A percentile compares a stretch with the other conserved stretches of the same genome.
phyloP scores from a whole-genome alignment of 1,284 basidiomycete species.

The Apiotrichum porosum region DNA sequence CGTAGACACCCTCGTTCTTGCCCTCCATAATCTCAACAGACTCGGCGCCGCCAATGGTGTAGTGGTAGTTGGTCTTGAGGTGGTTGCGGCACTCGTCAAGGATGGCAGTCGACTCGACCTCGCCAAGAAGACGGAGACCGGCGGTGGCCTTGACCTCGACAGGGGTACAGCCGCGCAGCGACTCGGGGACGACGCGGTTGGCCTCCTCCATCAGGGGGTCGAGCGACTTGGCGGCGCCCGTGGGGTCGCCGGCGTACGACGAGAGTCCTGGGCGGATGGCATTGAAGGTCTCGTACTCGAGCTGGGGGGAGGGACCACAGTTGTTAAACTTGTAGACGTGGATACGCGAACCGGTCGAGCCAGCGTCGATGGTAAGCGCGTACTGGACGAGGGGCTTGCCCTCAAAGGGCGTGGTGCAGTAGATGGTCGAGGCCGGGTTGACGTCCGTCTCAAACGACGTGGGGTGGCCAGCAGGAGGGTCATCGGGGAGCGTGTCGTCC shows the following conservation, averaged over 20 bases:
- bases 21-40: slow-evolving; percentile 91
- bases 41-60: slow-evolving; percentile 59
- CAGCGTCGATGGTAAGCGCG: slow-evolving; percentile 96
- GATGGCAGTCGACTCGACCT: slow-evolving; percentile 65
- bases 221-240: slow-evolving; percentile 71
- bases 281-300: slow-evolving; percentile 92
- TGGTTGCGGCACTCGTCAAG: slow-evolving; percentile 67
- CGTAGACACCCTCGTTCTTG: slow-evolving; percentile 92
- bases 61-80: slow-evolving; percentile 66
- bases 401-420: slow-evolving; percentile 60
- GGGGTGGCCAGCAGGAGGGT: slow-evolving; percentile 16
- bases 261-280: slow-evolving; percentile 79
- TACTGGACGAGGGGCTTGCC: slow-evolving; percentile 70
- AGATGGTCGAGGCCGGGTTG: slow-evolving; percentile 36
- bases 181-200: slow-evolving; percentile 65
- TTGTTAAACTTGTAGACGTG: slow-evolving; percentile 98
- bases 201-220: slow-evolving; percentile 79
- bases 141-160: slow-evolving; percentile 94
- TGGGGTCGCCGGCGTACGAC: slow-evolving; percentile 57
- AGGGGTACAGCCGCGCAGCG: slow-evolving; percentile 70
- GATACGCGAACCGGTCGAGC: slow-evolving; percentile 92
- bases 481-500: slow-evolving; percentile 10
- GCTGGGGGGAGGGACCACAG: slow-evolving; percentile 69
- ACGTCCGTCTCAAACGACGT: slow-evolving; percentile 46
- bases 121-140: slow-evolving; percentile 73